phyloP scores from a whole-genome alignment of 2,329 filamentous ascomycete species.

The Botrytis medusae region DNA sequence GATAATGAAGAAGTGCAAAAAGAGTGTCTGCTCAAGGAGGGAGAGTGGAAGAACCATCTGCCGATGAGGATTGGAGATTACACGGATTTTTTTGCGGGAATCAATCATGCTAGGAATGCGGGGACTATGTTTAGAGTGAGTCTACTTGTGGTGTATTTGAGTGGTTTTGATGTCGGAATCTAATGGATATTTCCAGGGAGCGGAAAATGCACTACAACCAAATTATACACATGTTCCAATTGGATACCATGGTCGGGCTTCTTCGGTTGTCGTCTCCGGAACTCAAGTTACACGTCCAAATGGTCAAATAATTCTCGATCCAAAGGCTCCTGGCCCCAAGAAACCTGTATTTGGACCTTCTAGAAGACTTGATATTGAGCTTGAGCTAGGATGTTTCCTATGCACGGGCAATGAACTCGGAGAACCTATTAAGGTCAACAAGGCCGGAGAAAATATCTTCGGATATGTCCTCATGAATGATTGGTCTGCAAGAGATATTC shows the following conservation, averaged over 20 bases:
- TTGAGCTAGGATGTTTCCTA: slow-evolving; percentile 77
- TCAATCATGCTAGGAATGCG: slow-evolving; percentile 71
- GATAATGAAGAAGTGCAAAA: slow-evolving; percentile 59
- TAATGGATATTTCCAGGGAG: slow-evolving; percentile 62
- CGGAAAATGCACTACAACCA: slow-evolving; percentile 70
- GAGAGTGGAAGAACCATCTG: slow-evolving; percentile 63
- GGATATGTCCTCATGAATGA: slow-evolving; percentile 83
- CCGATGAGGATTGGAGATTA: slow-evolving; percentile 81
- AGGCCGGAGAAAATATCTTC: slow-evolving; percentile 70
- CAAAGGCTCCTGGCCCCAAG: slow-evolving; percentile 59
- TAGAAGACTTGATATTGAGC: slow-evolving; percentile 72
- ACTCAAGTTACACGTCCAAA: slow-evolving; percentile 71
- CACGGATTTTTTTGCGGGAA: slow-evolving; percentile 80
- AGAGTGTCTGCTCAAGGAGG: slow-evolving; percentile 57
- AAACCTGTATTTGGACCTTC: slow-evolving; percentile 62
- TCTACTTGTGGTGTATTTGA: neutral
- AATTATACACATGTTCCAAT: slow-evolving; percentile 83
- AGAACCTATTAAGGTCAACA: slow-evolving; percentile 58
- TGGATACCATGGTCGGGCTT: slow-evolving; percentile 77
- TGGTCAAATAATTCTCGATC: slow-evolving; percentile 71
- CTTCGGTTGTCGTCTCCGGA: slow-evolving; percentile 72
- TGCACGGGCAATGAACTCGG: slow-evolving; percentile 65
- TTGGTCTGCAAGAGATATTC: slow-evolving; percentile 82
- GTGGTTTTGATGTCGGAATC: neutral
- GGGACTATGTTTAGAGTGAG: slow-evolving; percentile 27